These are phyloP conservation scores for Nectriaceae sp. DNA, from an alignment of 2,329 filamentous ascomycete species.

Conservation along the genomic window DNA sequence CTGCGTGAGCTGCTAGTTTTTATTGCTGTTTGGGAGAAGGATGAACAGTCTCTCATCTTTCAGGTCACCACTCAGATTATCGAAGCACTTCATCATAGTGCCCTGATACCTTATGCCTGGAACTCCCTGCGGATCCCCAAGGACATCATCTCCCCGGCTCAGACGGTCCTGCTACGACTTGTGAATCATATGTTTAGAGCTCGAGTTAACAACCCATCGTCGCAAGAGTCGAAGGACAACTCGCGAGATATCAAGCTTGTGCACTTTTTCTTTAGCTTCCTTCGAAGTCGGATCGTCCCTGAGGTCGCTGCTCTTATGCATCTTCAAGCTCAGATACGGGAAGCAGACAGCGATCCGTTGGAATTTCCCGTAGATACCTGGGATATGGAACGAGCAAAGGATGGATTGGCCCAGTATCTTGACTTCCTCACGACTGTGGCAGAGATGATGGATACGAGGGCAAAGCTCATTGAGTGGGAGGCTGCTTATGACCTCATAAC, in stretches of 20 bases:
- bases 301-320: conserved; percentile 95
- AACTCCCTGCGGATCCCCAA: conserved; percentile 89
- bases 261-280: conserved; percentile 90
- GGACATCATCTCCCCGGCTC: conserved; percentile 93
- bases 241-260: conserved; percentile 64
- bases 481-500: conserved; percentile 86
- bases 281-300: conserved; percentile 88
- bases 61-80: conserved; percentile 96
- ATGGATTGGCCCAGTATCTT: conserved; percentile 90
- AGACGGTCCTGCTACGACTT: conserved; percentile 88
- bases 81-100: conserved; percentile 86
- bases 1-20: conserved; percentile 91
- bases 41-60: conserved; percentile 91
- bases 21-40: conserved; percentile 95
- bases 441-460: conserved; percentile 80
- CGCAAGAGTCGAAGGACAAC: conserved; percentile 53
- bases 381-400: conserved; percentile 97
- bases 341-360: conserved; percentile 71
- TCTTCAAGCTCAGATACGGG: conserved; percentile 85
- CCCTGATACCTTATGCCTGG: conserved; percentile 88
- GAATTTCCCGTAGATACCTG: conserved; percentile 94
- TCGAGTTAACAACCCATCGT: conserved; percentile 44
- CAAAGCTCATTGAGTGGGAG: conserved; percentile 88
- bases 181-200: conserved; percentile 84
- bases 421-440: conserved; percentile 91